A percentile compares a stretch with the other conserved stretches of the same genome.
These are phyloP conservation scores for Betula pendula DNA, from an alignment of 306 rosid genomes.

Conservation along the genomic window DNA sequence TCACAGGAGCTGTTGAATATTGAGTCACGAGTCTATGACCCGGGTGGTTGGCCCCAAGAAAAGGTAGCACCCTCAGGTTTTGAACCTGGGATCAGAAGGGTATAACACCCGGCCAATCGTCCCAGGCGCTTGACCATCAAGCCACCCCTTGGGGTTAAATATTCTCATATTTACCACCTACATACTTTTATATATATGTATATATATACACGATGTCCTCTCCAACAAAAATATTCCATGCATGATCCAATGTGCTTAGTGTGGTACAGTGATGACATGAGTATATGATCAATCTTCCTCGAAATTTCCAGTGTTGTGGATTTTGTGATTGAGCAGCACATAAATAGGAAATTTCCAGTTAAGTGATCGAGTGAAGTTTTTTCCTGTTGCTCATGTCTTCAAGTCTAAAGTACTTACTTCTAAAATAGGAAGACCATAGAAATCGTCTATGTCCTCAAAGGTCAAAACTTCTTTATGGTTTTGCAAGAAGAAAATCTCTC, in stretches of 20 bases:
- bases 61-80: too few relatives aligned
- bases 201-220: too few relatives aligned
- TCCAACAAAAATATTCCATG: constrained; percentile 29
- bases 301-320: not conserved
- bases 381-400: constrained; percentile 14
- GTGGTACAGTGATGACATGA: constrained; percentile 20
- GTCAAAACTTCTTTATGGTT: constrained; percentile 50
- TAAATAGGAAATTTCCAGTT: constrained; percentile 5
- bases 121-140: too few relatives aligned
- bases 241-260: constrained; percentile 22
- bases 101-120: too few relatives aligned
- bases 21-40: too few relatives aligned
- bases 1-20: too few relatives aligned
- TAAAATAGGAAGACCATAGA: constrained; percentile 31
- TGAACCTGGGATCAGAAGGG: too few relatives aligned
- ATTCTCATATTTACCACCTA: not conserved
- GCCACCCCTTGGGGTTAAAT: too few relatives aligned
- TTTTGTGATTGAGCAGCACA: constrained; percentile 1
- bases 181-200: too few relatives aligned
- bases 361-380: constrained; percentile 14
- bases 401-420: constrained; percentile 24
- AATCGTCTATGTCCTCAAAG: constrained; percentile 22
- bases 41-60: too few relatives aligned
- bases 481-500: constrained; percentile 56
- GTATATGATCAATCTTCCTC: too few relatives aligned